phyloP scores from a whole-genome alignment of 495 filamentous ascomycete genomes.

The Talaromyces trachyspermus region DNA sequence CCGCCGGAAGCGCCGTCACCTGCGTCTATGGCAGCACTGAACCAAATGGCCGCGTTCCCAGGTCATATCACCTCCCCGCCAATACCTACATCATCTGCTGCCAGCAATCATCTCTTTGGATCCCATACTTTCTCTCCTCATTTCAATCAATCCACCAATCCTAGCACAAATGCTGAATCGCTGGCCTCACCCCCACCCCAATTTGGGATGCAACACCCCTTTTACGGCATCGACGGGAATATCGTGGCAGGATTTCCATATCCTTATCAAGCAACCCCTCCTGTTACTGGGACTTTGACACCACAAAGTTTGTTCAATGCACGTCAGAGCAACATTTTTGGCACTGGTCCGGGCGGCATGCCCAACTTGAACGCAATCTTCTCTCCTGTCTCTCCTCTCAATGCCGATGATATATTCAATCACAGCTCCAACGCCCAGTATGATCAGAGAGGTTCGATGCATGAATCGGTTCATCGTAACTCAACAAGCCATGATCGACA shows the following conservation, averaged over 20 bases:
- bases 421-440: not conserved
- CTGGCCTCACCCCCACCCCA: conserved; percentile 50
- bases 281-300: conserved; percentile 34
- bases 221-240: conserved; percentile 34
- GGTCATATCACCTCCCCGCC: conserved; percentile 53
- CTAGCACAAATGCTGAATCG: conserved; percentile 52
- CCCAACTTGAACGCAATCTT: conserved; percentile 35
- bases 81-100: conserved; percentile 38
- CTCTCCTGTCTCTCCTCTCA: conserved; percentile 38
- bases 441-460: conserved; percentile 4
- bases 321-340: conserved; percentile 24
- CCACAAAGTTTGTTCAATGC: conserved; percentile 38
- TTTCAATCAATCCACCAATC: conserved; percentile 44
- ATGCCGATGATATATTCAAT: conserved; percentile 28
- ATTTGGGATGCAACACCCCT: conserved; percentile 36
- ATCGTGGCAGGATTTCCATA: conserved; percentile 30
- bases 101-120: conserved; percentile 31
- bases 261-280: conserved; percentile 40
- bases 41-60: conserved; percentile 48
- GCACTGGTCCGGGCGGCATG: conserved; percentile 25
- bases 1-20: conserved; percentile 64
- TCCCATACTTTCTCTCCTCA: conserved; percentile 37
- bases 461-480: not conserved
- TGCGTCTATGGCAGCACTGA: conserved; percentile 57
- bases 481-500: not conserved